Percentiles rank a stretch among this genome's conserved stretches.
phyloP scores from a whole-genome alignment of 306 rosid genomes.

The cucumber (Cucumis sativus) region Cucumber_9930_V3 NC_026659.2:25485001-25485500 shows the following conservation, averaged over 20 bases:
- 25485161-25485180: conserved; percentile 37
- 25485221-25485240: conserved; percentile 27
- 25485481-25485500: not conserved
- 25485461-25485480: not conserved
- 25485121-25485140: conserved; percentile 93
- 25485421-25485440: not conserved
- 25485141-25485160: conserved; percentile 85
- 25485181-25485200: conserved; percentile 45
- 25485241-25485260: conserved; percentile 10
- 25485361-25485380: not conserved
- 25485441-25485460: not conserved
- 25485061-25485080: conserved; percentile 97
- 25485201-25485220: conserved; percentile 37
- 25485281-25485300: not conserved
- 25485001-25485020: conserved; percentile 46
- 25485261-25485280: not conserved
- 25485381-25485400: not conserved
- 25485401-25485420: not conserved
- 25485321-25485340: not conserved
- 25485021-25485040: conserved; percentile 33
- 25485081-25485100: conserved; percentile 99
- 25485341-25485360: not conserved
- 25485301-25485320: not conserved
- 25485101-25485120: conserved; percentile 99
- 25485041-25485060: conserved; percentile 75